Evolutionary conservation across 192 early-diverging fungal species (phyloP), one percentile per base, ranked within the genome.

Genomic region (Allomyces javanicus): DNA sequence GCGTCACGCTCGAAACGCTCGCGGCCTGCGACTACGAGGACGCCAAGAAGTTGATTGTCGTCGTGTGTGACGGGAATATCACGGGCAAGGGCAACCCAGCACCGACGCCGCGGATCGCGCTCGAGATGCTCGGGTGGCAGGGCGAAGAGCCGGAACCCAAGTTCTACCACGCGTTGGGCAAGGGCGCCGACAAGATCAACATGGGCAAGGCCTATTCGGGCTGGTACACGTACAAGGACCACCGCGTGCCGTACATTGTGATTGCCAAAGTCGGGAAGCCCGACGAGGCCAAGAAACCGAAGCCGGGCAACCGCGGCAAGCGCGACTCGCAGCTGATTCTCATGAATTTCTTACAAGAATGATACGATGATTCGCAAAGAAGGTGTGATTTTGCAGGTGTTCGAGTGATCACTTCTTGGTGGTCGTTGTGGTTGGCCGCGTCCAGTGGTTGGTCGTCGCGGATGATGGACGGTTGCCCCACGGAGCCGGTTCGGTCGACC

Each of bases 341-440:
- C 44, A 66, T 69, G 66, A 58, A 44, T 12, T 69, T 69, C 68
- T 62, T 69, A 27, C 58, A 66, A 69, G 55, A 91, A 94, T 68
- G 96, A 97, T 74, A 88, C 87, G 43, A 81, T 99, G 75, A 97
- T 99, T 73, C 81, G 85, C 68, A 99, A 99, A 74, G 83, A 91
- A 71, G 85, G 89, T 89, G 74, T 43, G 77, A 69, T 24, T 24
- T 25, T 61, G n/a, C 33, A 40, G n/a, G n/a, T 7, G 33, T 7
- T 40, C 4, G 33, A 71, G 24, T 44, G 61, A 24, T 33, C 19
- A 24, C 19, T 71, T 72, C 24, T 33, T 44, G 17, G 61, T 43
- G 10, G 1, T 65, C 61, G 40, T 24, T 1, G 40, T 25, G 21
- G 9, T 70, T 75, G 44, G 22, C 61, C 17, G 14, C 9, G 25